A percentile compares a stretch with the other conserved stretches of the same genome.
Evolutionary conservation across 2,329 filamentous ascomycete species (phyloP).

Genomic region (Fusarium albosuccineum): DNA sequence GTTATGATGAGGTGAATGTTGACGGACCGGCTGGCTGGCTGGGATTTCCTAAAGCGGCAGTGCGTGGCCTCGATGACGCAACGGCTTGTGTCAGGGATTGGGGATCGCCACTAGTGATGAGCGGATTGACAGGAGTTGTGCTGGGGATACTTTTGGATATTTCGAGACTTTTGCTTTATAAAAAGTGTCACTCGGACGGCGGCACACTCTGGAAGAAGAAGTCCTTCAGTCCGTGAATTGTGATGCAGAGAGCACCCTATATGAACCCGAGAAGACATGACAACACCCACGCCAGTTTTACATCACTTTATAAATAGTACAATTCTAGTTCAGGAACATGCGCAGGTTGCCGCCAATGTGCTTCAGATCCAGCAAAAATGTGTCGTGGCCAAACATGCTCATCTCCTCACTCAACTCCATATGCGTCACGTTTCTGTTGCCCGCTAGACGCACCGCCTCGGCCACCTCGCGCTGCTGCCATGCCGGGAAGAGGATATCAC

Average conservation of each 20-base stretch:
- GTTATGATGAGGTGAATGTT: neutral
- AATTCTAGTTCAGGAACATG: slow-evolving; percentile 75
- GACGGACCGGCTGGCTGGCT: neutral
- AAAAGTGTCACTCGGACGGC: no score
- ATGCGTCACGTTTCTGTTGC: slow-evolving; percentile 86
- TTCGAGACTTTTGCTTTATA: no score
- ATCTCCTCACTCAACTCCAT: slow-evolving; percentile 94
- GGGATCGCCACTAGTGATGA: neutral
- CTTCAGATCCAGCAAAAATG: slow-evolving; percentile 91
- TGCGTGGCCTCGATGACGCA: slow-evolving; percentile 6
- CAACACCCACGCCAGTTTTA: neutral
- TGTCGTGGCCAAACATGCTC: slow-evolving; percentile 96
- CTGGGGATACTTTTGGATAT: no score
- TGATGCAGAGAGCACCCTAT: no score
- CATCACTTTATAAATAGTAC: no score
- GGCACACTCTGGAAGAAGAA: no score
- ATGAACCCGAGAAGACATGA: no score
- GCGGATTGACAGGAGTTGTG: no score
- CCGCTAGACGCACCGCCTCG: slow-evolving; percentile 80
- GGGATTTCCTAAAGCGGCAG: neutral
- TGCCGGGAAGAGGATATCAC: slow-evolving; percentile 95
- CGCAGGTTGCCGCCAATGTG: slow-evolving; percentile 89
- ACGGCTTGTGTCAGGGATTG: neutral
- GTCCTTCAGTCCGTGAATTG: no score
- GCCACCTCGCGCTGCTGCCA: slow-evolving; percentile 98